phyloP scores from a whole-genome alignment of 2,329 filamentous ascomycete species.

The Pseudopithomyces maydicus region DNA sequence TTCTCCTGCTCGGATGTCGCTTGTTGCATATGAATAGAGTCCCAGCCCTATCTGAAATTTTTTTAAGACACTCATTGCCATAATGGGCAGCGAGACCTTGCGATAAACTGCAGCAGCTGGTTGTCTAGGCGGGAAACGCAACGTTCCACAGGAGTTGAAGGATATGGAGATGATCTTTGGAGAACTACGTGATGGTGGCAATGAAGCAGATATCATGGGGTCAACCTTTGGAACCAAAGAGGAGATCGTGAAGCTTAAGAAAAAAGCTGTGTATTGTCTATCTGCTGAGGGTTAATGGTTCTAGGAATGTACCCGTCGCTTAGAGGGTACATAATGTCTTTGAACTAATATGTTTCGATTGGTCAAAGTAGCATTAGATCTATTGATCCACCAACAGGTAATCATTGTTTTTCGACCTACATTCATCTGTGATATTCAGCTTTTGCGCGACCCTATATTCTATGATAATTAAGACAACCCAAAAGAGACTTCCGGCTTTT shows the following conservation, averaged over 20 bases:
- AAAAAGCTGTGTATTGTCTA: background rate
- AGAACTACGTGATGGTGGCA: background rate
- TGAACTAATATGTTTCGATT: no score
- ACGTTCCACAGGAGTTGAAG: background rate
- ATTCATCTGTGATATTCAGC: no score
- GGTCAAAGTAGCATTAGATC: no score
- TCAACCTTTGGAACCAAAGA: background rate
- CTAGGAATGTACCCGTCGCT: no score
- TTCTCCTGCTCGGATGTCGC: background rate
- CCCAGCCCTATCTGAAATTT: background rate
- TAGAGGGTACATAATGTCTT: no score
- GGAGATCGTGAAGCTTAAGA: background rate
- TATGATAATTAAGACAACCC: no score
- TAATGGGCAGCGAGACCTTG: background rate
- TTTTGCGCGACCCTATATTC: no score
- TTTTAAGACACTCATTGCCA: background rate
- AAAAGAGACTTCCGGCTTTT: no score
- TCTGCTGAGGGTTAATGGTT: no score
- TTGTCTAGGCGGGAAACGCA: background rate
- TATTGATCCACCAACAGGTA: no score
- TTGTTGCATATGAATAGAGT: background rate
- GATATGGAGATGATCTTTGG: slow-evolving; percentile 3
- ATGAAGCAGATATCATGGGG: background rate
- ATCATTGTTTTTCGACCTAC: no score
- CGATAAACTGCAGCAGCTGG: background rate